Base-by-base conservation (phyloP, 1,284 basidiomycete species). In the Puccinia polysora region DNA sequence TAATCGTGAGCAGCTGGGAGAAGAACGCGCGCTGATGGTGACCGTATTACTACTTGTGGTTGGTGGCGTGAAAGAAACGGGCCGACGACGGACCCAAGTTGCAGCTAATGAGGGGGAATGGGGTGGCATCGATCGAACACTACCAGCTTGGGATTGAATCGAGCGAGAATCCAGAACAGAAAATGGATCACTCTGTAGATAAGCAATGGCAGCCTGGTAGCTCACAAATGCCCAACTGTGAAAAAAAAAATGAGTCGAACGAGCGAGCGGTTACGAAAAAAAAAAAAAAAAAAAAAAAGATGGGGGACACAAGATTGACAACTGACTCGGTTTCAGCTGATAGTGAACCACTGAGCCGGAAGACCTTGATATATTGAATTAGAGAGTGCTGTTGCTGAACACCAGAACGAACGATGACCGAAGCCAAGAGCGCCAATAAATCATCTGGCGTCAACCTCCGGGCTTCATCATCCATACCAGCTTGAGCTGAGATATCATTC, bases 151-250 rank as follows among this genome's bases (percentile, higher is more conserved):
- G 18, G 70, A 73, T 15, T 52, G 60, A 25, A 65, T 53, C 6
- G 70, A 73, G n/a, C 47, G 62, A 25, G 70, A 73, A 55, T 65
- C 70, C 43, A 65, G 32, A 34, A 38, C 40, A 23, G 70, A 73
- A 36, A 73, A 73, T 49, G 70, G 70, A 56, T 73, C 70, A 64
- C 70, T 73, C 63, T 73, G 70, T 45, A 73, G 62, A 50, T 73
- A 73, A 32, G 70, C 70, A 40, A 73, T 73, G 20, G 70, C 70
- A 23, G 70, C 70, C 47, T 73, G 70, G 49, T 73, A 73, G 63
- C 52, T 73, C 30, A 73, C 70, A 40, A 73, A 65, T 10, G 70
- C 70, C 70, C 70, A 73, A 73, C 70, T 73, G n/a, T 14, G 34
- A 20, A 23, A 47, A 25, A 49, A 49, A 47, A 45, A 18, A 63